These are phyloP conservation scores for Tubosaeta sp. DNA, from an alignment of 768 basidiomycete species.

Conservation along the genomic window DNA sequence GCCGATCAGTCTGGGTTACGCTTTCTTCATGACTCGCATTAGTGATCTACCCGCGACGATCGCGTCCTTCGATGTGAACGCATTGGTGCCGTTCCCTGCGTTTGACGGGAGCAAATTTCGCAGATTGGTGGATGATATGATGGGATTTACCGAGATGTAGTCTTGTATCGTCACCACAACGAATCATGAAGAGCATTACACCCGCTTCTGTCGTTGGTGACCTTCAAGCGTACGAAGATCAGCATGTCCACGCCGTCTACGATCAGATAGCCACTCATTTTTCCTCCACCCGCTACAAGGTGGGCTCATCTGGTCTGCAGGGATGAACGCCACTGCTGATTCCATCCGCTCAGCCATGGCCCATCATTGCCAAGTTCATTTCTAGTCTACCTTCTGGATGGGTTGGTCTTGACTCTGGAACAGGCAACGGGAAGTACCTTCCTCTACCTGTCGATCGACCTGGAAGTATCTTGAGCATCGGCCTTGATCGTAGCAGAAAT, in stretches of 20 bases:
- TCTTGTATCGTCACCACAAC: constrained; percentile 1
- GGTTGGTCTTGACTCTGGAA: constrained; percentile 91
- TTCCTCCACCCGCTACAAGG: constrained; percentile 87
- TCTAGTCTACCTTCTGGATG: constrained; percentile 67
- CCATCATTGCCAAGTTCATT: constrained; percentile 76
- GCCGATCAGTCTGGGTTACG: not conserved
- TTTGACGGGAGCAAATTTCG: constrained; percentile 68
- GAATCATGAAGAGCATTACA: constrained; percentile 32
- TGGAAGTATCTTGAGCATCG: constrained; percentile 65
- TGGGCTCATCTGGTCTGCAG: constrained; percentile 19
- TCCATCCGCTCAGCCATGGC: constrained; percentile 67
- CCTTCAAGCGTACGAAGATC: constrained; percentile 59
- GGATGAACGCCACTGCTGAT: not conserved
- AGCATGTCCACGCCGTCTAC: constrained; percentile 80
- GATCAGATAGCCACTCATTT: constrained; percentile 85
- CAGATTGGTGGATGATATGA: constrained; percentile 66
- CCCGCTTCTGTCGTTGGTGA: constrained; percentile 43
- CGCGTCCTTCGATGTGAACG: constrained; percentile 40
- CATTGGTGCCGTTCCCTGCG: constrained; percentile 56
- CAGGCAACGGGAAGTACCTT: constrained; percentile 97
- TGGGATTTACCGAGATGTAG: constrained; percentile 57
- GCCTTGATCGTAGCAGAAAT: constrained; percentile 78
- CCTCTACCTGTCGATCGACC: constrained; percentile 64
- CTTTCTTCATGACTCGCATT: constrained; percentile 9
- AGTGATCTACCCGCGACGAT: constrained; percentile 59